phyloP scores from a whole-genome alignment of 2,329 filamentous ascomycete genomes.

The Nemania sp. region DNA sequence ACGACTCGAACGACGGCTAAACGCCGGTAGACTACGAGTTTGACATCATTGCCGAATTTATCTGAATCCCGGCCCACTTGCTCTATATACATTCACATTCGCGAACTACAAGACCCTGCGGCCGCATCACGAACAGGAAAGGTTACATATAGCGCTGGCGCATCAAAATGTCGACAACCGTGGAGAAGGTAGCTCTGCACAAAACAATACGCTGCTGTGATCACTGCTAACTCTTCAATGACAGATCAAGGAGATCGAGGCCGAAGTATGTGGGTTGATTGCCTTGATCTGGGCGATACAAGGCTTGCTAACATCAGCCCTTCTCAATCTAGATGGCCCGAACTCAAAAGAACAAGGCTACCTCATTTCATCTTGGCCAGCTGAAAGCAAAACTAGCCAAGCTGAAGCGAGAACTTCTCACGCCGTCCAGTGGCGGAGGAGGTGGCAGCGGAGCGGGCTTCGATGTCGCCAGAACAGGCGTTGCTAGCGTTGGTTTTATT shows the following conservation, averaged over 20 bases:
- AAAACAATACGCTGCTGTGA: constrained; percentile 17
- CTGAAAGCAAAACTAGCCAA: constrained; percentile 98
- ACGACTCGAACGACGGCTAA: constrained; percentile 24
- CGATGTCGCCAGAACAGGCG: constrained; percentile 96
- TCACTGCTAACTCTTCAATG: constrained; percentile 42
- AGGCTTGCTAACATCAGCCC: constrained; percentile 25
- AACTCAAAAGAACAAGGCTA: constrained; percentile 97
- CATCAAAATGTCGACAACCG: constrained; percentile 87
- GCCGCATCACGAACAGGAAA: too few relatives aligned
- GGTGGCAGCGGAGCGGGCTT: constrained; percentile 88
- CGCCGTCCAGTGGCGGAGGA: constrained; percentile 75
- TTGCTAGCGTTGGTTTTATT: constrained; percentile 96
- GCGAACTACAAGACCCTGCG: too few relatives aligned
- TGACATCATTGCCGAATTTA: constrained; percentile 35
- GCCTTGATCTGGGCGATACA: constrained; percentile 6
- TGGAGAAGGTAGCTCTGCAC: constrained; percentile 76
- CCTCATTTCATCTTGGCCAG: constrained; percentile 91
- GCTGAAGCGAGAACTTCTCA: constrained; percentile 93
- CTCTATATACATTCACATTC: constrained; percentile 23
- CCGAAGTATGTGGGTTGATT: constrained; percentile 78
- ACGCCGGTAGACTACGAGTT: constrained; percentile 28
- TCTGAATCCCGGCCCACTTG: constrained; percentile 30
- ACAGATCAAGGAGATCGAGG: constrained; percentile 97
- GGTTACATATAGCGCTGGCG: background rate
- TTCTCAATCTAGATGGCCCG: constrained; percentile 72